Conservation (phyloP, 495 filamentous ascomycete species). For the Daldinia bambusicola region DNA sequence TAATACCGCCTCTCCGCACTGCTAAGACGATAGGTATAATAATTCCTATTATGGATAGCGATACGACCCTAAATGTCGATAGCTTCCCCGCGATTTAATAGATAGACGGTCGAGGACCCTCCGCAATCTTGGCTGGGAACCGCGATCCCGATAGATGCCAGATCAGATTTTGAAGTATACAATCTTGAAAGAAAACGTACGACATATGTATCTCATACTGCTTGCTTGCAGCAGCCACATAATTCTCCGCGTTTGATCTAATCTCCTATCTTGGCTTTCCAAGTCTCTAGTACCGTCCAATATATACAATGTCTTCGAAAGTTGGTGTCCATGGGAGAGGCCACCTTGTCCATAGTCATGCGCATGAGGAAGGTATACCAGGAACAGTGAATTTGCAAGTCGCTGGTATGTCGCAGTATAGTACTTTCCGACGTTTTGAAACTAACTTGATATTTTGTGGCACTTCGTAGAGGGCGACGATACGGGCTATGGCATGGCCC, state of each 20-base stretch:
- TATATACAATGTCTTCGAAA: conserved; percentile 31
- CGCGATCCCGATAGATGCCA: conserved; percentile 13
- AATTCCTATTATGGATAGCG: conserved; percentile 22
- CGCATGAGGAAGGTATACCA: conserved; percentile 66
- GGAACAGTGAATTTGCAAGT: conserved; percentile 67
- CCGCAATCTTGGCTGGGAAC: conserved; percentile 30
- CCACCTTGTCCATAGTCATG: conserved; percentile 59
- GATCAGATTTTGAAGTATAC: conserved; percentile 22
- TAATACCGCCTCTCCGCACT: conserved; percentile 19
- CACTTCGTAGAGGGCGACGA: conserved; percentile 66
- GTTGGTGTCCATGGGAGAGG: conserved; percentile 13
- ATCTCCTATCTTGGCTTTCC: conserved; percentile 16
- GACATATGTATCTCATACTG: background rate
- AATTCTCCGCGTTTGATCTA: background rate
- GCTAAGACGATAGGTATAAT: conserved; percentile 14
- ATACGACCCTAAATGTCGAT: conserved; percentile 25
- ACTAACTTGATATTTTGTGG: conserved; percentile 4
- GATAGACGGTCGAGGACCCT: conserved; percentile 32
- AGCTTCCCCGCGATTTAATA: conserved; percentile 36
- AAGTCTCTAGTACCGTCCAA: conserved; percentile 5
- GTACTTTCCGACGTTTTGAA: background rate
- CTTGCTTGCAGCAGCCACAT: conserved; percentile 27
- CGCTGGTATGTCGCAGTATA: conserved; percentile 42
- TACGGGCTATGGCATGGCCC: conserved; percentile 66
- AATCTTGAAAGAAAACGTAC: conserved; percentile 12